Evolutionary conservation across 2,329 filamentous ascomycete species (phyloP), one percentile per base, ranked within the genome.

Genomic region (Chaetomium strumarium): DNA sequence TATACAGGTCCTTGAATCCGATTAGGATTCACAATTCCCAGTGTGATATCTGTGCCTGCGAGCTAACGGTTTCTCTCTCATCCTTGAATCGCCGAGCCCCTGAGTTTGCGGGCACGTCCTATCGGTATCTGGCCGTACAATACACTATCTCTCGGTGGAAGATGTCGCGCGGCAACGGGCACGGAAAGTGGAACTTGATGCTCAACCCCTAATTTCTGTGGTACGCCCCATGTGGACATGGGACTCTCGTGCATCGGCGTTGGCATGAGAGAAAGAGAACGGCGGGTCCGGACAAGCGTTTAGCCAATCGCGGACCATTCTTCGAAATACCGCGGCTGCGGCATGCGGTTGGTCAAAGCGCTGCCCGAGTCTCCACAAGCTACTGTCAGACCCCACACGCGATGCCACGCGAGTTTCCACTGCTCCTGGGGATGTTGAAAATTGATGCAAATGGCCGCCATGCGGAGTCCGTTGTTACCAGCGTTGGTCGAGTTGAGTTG

Each of bases 261-360:
- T 46, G 51, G 47, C 20, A 48, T 34, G 46, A 48, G 43, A 39
- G 30, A 39, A 41, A 19, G 20, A 43, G 37, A 50, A 36, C 24
- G 48, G 53, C 29, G 43, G 47, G 33, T 46, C 54, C 30, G 7
- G 4, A 3, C 43, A 19, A 6, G 12, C 19, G 31, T 4, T 17
- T 34, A 34, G 17, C 56, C 56, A 58, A 55, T 58, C 42, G 49
- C 44, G 39, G 34, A 20, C 31, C 16, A 29, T 51, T 37, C 46
- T 34, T 37, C 31, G 31, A 47, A 51, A 36, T 50, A 17, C 24
- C 24, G 24, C 24, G 24, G 24, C 48, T 34, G 53, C 47, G 48
- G 48, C 40, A n/a, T 51, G 51, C 49, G 49, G 51, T 20, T 52
- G 31, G 46, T 16, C 31, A 43, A 46, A 44, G 24, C 53, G 46